Conservation (phyloP, 2,329 filamentous ascomycete species). For the Beauveria varroae region DNA sequence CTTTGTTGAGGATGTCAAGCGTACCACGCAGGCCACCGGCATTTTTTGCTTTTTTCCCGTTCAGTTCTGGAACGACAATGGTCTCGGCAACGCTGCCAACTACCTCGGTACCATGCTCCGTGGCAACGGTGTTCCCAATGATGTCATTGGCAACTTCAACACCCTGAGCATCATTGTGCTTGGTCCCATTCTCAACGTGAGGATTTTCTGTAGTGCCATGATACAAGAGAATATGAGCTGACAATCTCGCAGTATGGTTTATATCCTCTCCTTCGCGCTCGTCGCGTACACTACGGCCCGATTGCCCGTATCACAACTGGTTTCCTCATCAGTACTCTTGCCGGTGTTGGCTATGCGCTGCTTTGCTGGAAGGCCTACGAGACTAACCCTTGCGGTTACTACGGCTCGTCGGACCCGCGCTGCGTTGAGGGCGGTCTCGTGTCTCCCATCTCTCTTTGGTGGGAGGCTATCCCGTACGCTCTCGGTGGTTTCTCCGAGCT, state of each 20-base stretch:
- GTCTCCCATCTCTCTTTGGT: constrained; percentile 20
- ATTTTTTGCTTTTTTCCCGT: constrained; percentile 36
- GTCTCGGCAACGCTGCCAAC: constrained; percentile 27
- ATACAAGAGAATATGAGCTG: neutral
- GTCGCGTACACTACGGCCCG: constrained; percentile 47
- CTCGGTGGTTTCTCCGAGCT: constrained; percentile 23
- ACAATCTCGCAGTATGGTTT: constrained; percentile 23
- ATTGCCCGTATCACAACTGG: constrained; percentile 51
- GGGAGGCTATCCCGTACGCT: constrained; percentile 18
- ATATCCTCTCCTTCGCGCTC: constrained; percentile 49
- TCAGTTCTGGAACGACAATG: constrained; percentile 32
- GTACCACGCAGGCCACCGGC: constrained; percentile 36
- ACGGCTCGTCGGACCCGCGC: constrained; percentile 18
- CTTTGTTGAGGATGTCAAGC: constrained; percentile 58
- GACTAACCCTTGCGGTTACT: constrained; percentile 37
- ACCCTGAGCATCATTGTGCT: constrained; percentile 49
- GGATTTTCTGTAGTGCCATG: neutral
- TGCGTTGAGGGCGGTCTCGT: constrained; percentile 18
- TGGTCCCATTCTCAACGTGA: constrained; percentile 20
- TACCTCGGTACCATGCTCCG: constrained; percentile 36
- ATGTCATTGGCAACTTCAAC: constrained; percentile 53
- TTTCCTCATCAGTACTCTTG: constrained; percentile 40
- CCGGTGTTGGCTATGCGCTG: constrained; percentile 48
- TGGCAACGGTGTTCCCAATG: constrained; percentile 48
- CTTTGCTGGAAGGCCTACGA: constrained; percentile 54